Evolutionary conservation across 2,329 filamentous ascomycete species (phyloP).

Genomic region (Aspergillus sp.): DNA sequence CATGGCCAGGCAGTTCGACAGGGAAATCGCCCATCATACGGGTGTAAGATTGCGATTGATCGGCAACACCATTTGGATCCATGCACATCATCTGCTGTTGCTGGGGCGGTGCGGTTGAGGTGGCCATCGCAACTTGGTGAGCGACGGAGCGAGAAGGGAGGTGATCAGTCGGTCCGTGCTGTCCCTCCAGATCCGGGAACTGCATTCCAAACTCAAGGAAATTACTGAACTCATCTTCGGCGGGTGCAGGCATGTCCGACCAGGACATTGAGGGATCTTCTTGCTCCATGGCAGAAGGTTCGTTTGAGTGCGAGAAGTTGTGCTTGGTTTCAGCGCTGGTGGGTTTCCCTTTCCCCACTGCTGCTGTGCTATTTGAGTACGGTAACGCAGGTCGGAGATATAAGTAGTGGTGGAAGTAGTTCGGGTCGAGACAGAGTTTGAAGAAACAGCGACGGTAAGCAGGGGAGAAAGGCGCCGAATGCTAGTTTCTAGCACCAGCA

Average conservation of each 20-base stretch:
- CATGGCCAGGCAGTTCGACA: constrained; percentile 28
- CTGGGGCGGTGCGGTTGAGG: constrained; percentile 28
- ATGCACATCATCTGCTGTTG: constrained; percentile 27
- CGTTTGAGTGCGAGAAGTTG: background rate
- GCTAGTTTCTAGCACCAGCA: background rate
- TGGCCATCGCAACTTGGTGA: constrained; percentile 33
- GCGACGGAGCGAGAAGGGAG: constrained; percentile 34
- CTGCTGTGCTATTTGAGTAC: background rate
- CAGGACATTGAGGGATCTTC: constrained; percentile 29
- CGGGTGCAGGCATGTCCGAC: constrained; percentile 37
- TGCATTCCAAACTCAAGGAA: constrained; percentile 51
- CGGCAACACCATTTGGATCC: constrained; percentile 26
- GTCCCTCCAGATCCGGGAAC: constrained; percentile 43
- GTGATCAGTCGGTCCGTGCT: constrained; percentile 38
- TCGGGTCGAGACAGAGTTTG: background rate
- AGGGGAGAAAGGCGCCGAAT: background rate
- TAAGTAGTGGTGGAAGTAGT: background rate
- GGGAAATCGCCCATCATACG: constrained; percentile 37
- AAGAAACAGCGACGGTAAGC: background rate
- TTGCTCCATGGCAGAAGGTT: constrained; percentile 36
- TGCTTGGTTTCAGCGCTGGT: background rate
- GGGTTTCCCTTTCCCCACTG: background rate
- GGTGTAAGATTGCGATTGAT: constrained; percentile 25
- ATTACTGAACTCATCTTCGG: constrained; percentile 50
- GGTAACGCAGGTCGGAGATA: constrained; percentile 2